Base-by-base conservation (phyloP, 2,329 filamentous ascomycete species). In the Venturia oleaginea region DNA sequence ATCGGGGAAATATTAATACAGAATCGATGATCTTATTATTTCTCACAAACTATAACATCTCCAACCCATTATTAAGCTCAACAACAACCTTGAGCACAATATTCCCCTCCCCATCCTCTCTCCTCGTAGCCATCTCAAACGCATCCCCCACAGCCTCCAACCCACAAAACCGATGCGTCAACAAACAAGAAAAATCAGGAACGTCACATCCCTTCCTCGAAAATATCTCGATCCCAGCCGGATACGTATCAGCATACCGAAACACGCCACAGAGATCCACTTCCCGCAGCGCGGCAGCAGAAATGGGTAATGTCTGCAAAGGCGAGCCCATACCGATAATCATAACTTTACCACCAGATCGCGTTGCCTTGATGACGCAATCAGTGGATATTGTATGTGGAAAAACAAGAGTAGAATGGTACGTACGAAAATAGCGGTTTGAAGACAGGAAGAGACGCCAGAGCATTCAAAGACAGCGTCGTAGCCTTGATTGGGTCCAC, bases 391-490 rank as follows among this genome's bases (percentile, higher is more conserved):
- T 37, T 40, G 38, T 11, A 15, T 15, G 4, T 4, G 10, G 38
- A 40, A 1, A 4, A 40, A n/a, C n/a, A n/a, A n/a, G n/a, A 3
- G 11, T 7, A 13, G 11, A 13, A 8, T 13, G 15, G 15, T 8
- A 40, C 37, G 34, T 68, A 80, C 86, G 68, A 88, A 91, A 24
- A 92, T 84, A n/a, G 85, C 83, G 1, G 87, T 87, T 72, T 91
- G 88, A 76, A 90, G 86, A 72, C 88, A 91, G 0, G 83, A 80
- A 67, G 89, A 87, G 66, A 91, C 89, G 34, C 89, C 89, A 0
- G 89, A 91, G 71, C 88, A 91, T 74, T 92, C 89, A 68, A 91
- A 91, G 0, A 87, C 84, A 6, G 88, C 76, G 70, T 90, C 87
- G 2, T 90, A 73, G 37, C 37, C 37, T 40, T 40, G 37, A 13